Base-by-base conservation (phyloP, 2,329 filamentous ascomycete genomes). In the Zelopaecilomyces penicillatus region DNA sequence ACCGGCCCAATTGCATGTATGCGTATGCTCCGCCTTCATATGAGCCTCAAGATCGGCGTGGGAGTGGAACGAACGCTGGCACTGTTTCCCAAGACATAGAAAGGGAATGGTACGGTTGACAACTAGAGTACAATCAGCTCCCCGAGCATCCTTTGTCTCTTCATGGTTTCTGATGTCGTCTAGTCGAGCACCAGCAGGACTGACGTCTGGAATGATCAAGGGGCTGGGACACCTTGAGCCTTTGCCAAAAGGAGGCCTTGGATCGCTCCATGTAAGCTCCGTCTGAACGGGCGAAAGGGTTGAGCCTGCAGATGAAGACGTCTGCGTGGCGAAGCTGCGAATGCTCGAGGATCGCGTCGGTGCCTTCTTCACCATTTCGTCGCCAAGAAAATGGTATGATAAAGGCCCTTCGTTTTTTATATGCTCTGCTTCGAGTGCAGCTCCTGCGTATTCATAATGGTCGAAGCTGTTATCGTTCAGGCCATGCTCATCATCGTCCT, bases 1-100 rank as follows among this genome's bases (percentile, higher is more conserved):
- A 26, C 57, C 55, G 2, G 57, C 58, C 69, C 68, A 72, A 42
- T 63, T 61, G 49, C 69, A 72, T 1, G 59, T 51, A 45, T 68
- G 55, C 2, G 54, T 54, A 43, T 65, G 58, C 11, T 46, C 52
- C 26, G 57, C 51, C 38, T 50, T 51, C 41, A 57, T 51, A 35
- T 63, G 57, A 5, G 39, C 45, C 3, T 51, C 48, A 26, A 62
- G 54, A 3, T 57, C 54, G 8, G 48, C 39, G n/a, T 54, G 52
- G 28, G 43, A 50, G 30, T 48, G 45, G 36, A 61, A 62, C 4
- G 47, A 48, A 33, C 49, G 49, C 26, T 55, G 46, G 45, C 60
- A 63, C 9, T 52, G 52, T 26, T 53, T 60, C 2, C 52, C 57
- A 8, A 61, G 55, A 40, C 59, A 56, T n/a, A 57, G 42, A 37